Conservation (phyloP, 2,329 filamentous ascomycete genomes). For the Lecanosticta acicola region DNA sequence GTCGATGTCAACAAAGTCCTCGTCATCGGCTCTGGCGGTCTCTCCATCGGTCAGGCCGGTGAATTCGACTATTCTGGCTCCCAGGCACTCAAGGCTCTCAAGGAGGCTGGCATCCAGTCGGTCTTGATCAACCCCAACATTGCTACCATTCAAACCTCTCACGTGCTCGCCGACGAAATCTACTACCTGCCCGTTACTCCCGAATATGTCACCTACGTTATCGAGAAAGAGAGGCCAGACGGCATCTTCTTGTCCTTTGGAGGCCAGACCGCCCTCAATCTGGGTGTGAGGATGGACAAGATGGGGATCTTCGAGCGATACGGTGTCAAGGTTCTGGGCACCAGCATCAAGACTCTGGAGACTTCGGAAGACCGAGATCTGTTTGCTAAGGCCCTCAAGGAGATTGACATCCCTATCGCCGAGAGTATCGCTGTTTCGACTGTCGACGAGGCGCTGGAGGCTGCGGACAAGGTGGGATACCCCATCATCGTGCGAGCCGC, state of each 20-base stretch:
- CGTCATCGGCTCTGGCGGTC: slow-evolving; percentile 89
- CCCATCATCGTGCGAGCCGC: slow-evolving; percentile 97
- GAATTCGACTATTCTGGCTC: slow-evolving; percentile 99
- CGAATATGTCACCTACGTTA: slow-evolving; percentile 96
- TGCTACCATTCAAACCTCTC: slow-evolving; percentile 95
- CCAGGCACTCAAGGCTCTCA: slow-evolving; percentile 92
- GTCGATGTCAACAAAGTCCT: slow-evolving; percentile 95
- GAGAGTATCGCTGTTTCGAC: slow-evolving; percentile 90
- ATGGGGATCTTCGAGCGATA: slow-evolving; percentile 94
- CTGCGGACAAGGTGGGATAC: slow-evolving; percentile 82
- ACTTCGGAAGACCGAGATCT: slow-evolving; percentile 93
- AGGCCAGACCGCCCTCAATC: slow-evolving; percentile 92
- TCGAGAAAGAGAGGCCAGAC: slow-evolving; percentile 91
- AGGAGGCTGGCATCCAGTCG: slow-evolving; percentile 86
- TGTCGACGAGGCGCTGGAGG: slow-evolving; percentile 84
- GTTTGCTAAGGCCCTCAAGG: slow-evolving; percentile 89
- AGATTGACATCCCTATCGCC: slow-evolving; percentile 96
- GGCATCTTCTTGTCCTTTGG: slow-evolving; percentile 97
- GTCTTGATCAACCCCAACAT: slow-evolving; percentile 98
- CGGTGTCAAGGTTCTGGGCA: slow-evolving; percentile 91
- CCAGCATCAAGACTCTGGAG: slow-evolving; percentile 88
- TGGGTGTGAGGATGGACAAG: slow-evolving; percentile 95
- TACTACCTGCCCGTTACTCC: slow-evolving; percentile 97
- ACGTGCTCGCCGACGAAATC: slow-evolving; percentile 91
- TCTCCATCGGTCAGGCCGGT: slow-evolving; percentile 94